phyloP scores from a whole-genome alignment of 345 rosid species.

The Adansonia digitata region DNA sequence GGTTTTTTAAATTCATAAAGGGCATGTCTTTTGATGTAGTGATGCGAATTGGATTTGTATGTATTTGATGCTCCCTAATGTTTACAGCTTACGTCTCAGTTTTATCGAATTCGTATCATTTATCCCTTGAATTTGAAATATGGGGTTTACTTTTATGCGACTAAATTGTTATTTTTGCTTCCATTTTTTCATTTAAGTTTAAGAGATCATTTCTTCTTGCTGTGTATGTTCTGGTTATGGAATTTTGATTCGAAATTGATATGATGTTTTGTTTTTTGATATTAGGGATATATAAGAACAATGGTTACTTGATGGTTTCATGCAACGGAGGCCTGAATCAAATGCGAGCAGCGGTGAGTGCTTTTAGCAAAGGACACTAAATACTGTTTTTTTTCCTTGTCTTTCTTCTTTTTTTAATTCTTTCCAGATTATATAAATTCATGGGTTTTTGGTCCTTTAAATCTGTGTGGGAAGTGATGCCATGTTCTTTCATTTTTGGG shows the following conservation, averaged over 20 bases:
- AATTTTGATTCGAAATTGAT: not conserved
- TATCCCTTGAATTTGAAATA: not conserved
- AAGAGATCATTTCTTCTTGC: not conserved
- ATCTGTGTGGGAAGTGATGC: not conserved
- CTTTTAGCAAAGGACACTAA: not conserved
- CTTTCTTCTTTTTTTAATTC: not conserved
- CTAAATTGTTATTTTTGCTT: not conserved
- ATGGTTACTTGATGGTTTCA: constrained; percentile 91
- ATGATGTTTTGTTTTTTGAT: constrained; percentile 15
- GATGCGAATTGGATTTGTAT: not conserved
- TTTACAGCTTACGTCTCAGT: not conserved
- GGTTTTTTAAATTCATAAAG: not conserved
- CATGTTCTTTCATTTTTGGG: not conserved
- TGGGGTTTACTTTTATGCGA: not conserved
- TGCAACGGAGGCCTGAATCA: constrained; percentile 94
- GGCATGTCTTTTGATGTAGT: not conserved
- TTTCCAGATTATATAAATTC: not conserved
- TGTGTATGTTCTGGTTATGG: not conserved
- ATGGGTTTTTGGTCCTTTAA: not conserved
- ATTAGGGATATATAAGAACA: constrained; percentile 85
- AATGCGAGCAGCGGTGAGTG: constrained; percentile 83
- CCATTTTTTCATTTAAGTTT: not conserved
- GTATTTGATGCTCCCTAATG: not conserved
- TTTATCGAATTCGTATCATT: not conserved
- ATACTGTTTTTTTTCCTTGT: not conserved